phyloP scores from a whole-genome alignment of 2,329 filamentous ascomycete species.

The Onygenales sp. region DNA sequence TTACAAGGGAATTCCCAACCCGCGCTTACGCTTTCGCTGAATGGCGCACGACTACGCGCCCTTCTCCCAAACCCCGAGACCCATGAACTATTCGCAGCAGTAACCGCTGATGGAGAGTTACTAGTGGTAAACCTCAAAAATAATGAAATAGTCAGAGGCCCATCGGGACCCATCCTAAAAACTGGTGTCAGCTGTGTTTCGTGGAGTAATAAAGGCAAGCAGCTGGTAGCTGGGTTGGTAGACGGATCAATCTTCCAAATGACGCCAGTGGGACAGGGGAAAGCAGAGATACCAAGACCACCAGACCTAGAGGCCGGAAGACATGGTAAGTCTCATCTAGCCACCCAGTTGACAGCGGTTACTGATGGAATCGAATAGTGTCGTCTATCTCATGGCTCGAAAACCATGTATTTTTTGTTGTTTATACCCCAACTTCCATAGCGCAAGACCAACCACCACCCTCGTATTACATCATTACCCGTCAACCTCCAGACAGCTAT shows the following conservation, averaged over 20 bases:
- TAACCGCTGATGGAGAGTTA: slow-evolving; percentile 72
- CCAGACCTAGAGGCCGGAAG: slow-evolving; percentile 53
- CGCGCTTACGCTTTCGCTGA: slow-evolving; percentile 67
- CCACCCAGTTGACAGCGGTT: slow-evolving; percentile 12
- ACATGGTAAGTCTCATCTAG: slow-evolving; percentile 48
- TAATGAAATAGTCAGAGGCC: slow-evolving; percentile 46
- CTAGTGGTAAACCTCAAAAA: slow-evolving; percentile 73
- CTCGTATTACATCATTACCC: slow-evolving; percentile 69
- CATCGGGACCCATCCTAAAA: slow-evolving; percentile 58
- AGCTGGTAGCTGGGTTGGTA: slow-evolving; percentile 74
- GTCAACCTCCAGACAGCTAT: slow-evolving; percentile 46
- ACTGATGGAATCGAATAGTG: slow-evolving; percentile 40
- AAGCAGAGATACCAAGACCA: slow-evolving; percentile 70
- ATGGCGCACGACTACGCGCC: slow-evolving; percentile 61
- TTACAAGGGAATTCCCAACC: slow-evolving; percentile 57
- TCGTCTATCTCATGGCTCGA: slow-evolving; percentile 81
- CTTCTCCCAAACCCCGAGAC: slow-evolving; percentile 71
- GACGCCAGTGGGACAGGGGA: slow-evolving; percentile 67
- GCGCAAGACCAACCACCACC: slow-evolving; percentile 52
- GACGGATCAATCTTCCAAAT: slow-evolving; percentile 77
- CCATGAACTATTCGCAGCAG: slow-evolving; percentile 57
- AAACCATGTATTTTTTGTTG: slow-evolving; percentile 71
- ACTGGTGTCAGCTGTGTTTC: slow-evolving; percentile 70
- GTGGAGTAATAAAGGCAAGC: slow-evolving; percentile 91
- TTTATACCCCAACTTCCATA: slow-evolving; percentile 58